These are phyloP conservation scores for Phlebiopsis gigantea DNA, from an alignment of 768 basidiomycete species.

Conservation along the genomic window DNA sequence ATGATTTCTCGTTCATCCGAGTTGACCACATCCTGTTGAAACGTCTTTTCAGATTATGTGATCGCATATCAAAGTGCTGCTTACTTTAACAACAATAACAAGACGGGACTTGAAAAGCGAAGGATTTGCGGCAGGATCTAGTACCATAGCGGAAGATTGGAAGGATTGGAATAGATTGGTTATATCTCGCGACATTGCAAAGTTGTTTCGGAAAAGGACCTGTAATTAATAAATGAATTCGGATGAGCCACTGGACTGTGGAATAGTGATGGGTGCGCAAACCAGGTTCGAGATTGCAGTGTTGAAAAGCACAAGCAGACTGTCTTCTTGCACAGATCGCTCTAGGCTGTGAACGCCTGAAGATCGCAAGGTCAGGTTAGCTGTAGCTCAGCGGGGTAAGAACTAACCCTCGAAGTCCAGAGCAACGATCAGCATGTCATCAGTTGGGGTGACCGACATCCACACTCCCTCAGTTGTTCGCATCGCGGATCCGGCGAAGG, in stretches of 20 bases:
- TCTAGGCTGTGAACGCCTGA: slow-evolving; percentile 60
- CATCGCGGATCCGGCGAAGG: slow-evolving; percentile 64
- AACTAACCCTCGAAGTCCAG: slow-evolving; percentile 59
- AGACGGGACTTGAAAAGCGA: slow-evolving; percentile 54
- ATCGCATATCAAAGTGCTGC: not conserved
- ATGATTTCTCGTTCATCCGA: slow-evolving; percentile 54
- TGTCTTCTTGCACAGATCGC: slow-evolving; percentile 58
- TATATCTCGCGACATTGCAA: slow-evolving; percentile 55
- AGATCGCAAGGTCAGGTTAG: no score
- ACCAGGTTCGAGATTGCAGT: slow-evolving; percentile 62
- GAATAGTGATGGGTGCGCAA: slow-evolving; percentile 13
- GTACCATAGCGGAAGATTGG: slow-evolving; percentile 50
- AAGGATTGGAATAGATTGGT: slow-evolving; percentile 58
- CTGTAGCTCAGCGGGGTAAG: not conserved
- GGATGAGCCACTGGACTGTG: no score
- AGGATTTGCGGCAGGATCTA: slow-evolving; percentile 56
- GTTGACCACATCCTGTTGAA: slow-evolving; percentile 55
- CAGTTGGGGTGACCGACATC: slow-evolving; percentile 62
- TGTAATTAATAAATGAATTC: slow-evolving; percentile 23
- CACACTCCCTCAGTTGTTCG: slow-evolving; percentile 62
- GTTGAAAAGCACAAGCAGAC: slow-evolving; percentile 58
- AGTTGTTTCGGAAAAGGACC: slow-evolving; percentile 65
- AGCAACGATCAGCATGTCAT: slow-evolving; percentile 47
- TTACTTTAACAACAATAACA: slow-evolving; percentile 59
- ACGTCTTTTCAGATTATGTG: not conserved